Percentiles rank a stretch among this genome's conserved stretches.
These are phyloP conservation scores for Haplosporangium sp. DNA, from an alignment of 371 early-diverging fungal species.

Conservation along the genomic window DNA sequence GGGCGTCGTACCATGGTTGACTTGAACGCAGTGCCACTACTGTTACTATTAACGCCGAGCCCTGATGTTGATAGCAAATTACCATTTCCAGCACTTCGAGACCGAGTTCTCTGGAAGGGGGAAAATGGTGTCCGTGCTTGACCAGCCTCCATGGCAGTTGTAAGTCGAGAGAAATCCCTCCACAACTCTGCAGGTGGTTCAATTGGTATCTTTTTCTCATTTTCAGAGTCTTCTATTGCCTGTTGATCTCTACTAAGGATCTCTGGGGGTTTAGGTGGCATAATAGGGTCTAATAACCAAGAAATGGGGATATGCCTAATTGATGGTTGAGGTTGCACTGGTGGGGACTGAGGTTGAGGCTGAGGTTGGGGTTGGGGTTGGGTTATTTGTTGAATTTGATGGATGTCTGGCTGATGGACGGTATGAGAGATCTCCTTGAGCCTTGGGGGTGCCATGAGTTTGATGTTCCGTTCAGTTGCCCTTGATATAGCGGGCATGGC, in stretches of 20 bases:
- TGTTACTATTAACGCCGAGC: background rate
- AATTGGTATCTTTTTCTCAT: background rate
- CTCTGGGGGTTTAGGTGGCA: conserved; percentile 40
- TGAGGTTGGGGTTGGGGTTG: conserved; percentile 14
- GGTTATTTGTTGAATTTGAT: background rate
- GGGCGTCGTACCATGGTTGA: conserved; percentile 29
- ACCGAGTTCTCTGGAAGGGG: conserved; percentile 34
- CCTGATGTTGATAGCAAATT: conserved; percentile 9
- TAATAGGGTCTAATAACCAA: conserved; percentile 46
- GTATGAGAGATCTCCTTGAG: conserved; percentile 25
- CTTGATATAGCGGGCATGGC: conserved; percentile 49
- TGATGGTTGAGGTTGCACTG: conserved; percentile 13
- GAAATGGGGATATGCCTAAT: conserved; percentile 37
- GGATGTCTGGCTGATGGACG: conserved; percentile 2
- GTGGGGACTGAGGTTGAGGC: conserved; percentile 2
- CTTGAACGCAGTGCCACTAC: conserved; percentile 18
- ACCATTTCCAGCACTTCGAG: conserved; percentile 25
- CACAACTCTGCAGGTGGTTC: conserved; percentile 46
- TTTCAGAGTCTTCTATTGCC: background rate
- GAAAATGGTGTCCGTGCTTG: conserved; percentile 42
- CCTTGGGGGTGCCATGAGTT: conserved; percentile 39
- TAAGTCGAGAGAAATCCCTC: conserved; percentile 49
- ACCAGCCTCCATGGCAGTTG: conserved; percentile 44
- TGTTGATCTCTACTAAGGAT: conserved; percentile 2
- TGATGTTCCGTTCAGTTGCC: conserved; percentile 44